Evolutionary conservation across 768 basidiomycete genomes (phyloP).

Genomic region (Lentinula guzmanii): DNA sequence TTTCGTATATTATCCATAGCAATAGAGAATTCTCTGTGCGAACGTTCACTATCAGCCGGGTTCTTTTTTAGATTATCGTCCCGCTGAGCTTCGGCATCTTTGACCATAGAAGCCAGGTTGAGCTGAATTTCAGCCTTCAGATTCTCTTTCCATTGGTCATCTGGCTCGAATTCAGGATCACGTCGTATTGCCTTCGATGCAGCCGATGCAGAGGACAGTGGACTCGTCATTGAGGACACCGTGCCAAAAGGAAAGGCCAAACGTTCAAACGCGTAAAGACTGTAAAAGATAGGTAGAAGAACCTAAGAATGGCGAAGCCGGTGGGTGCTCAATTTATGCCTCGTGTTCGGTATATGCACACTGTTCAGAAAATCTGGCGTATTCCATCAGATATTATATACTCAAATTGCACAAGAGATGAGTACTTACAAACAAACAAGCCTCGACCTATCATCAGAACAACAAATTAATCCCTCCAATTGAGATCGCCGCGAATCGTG

Average conservation of each 20-base stretch:
- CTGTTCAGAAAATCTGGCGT: conserved; percentile 2
- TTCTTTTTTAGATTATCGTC: conserved; percentile 43
- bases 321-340: conserved; percentile 1
- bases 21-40: conserved; percentile 30
- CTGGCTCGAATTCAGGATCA: not conserved
- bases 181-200: not conserved
- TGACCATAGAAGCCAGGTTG: conserved; percentile 1
- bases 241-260: not conserved
- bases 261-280: not conserved
- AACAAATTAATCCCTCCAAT: not conserved
- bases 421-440: not conserved
- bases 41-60: conserved; percentile 29
- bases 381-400: conserved; percentile 3
- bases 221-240: not conserved
- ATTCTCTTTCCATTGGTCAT: conserved; percentile 6
- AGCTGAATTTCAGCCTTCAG: conserved; percentile 2
- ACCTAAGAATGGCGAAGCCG: not conserved
- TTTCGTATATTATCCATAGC: conserved; percentile 37
- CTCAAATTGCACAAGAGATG: not conserved
- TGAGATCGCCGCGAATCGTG: not conserved
- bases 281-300: not conserved
- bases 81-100: conserved; percentile 47
- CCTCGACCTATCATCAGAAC: not conserved
- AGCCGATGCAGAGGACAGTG: conserved; percentile 6
- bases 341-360: not conserved